phyloP scores from a whole-genome alignment of 768 basidiomycete species.

The Filobasidium wieringae region DNA sequence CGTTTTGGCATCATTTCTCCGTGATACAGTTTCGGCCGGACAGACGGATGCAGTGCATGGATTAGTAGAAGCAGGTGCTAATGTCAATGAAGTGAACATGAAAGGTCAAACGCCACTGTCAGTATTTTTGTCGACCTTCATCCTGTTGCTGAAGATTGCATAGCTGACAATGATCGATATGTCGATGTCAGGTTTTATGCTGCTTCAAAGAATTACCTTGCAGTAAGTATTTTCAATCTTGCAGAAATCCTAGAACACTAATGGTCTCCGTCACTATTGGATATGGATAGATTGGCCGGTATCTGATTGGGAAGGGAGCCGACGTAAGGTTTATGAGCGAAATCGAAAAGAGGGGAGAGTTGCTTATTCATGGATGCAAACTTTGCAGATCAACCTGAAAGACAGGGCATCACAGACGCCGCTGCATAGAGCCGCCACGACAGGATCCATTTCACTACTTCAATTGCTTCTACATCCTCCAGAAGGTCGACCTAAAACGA shows the following conservation, averaged over 20 bases:
- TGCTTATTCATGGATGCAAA: too few species aligned
- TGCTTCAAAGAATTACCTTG: constrained; percentile 35
- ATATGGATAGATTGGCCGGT: constrained; percentile 62
- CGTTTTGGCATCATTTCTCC: neutral
- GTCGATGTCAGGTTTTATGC: constrained; percentile 36
- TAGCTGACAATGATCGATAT: neutral
- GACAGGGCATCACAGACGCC: constrained; percentile 89
- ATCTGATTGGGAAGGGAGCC: constrained; percentile 74
- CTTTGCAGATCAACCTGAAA: constrained; percentile 70
- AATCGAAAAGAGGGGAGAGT: too few species aligned
- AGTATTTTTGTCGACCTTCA: constrained; percentile 8
- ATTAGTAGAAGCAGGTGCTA: constrained; percentile 33
- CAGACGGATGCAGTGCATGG: constrained; percentile 32
- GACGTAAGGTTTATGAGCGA: constrained; percentile 57
- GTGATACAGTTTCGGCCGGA: constrained; percentile 28
- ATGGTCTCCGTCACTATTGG: neutral
- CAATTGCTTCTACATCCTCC: constrained; percentile 72
- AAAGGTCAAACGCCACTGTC: constrained; percentile 39
- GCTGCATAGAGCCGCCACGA: constrained; percentile 93
- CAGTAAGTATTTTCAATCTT: constrained; percentile 16
- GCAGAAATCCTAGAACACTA: too few species aligned
- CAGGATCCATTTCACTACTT: constrained; percentile 82
- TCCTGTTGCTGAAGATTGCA: neutral
- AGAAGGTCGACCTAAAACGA: constrained; percentile 54
- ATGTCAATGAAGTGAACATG: constrained; percentile 32